Base-by-base conservation (phyloP, 768 basidiomycete species). In the Phylloporus rhodoxanthus region DNA sequence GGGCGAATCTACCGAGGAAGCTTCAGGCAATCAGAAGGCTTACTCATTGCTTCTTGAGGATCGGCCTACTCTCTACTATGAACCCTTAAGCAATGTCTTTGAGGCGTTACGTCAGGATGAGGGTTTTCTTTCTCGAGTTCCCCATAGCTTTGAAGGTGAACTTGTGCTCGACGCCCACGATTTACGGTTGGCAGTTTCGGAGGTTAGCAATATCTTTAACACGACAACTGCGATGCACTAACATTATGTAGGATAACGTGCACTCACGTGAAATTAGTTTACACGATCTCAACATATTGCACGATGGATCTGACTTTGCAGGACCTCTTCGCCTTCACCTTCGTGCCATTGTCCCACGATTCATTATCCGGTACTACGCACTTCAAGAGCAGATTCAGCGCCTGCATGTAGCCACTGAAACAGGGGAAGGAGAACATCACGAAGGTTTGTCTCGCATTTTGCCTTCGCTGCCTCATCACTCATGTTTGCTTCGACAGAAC, bases 61-160 rank as follows among this genome's bases (percentile, higher is more conserved):
- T 50, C 75, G 70, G 15, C 86, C 87, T 3, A 85, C 80, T 4
- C 70, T 90, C 7, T 91, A 87, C 64, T 90, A 89, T 57, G 87
- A 89, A 62, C 81, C 87, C 25, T 61, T 91, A 40, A 78, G 76
- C 37, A 72, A 68, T 49, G 78, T 89, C 17, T 89, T 90, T 58
- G 83, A 83, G 48, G 84, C 82, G 48, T 68, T 91, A 37, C 83
- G 85, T 26, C 74, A 78, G 58, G 84, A 88, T 48, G 75, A 79
- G 42, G 61, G 43, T 23, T 62, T 70, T 47, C 60, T 87, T 26
- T 68, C 71, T 41, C 65, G 68, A 14, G 55, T 80, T 7, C 68
- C 74, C 26, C 73, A 77, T 28, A 63, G 80, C 40, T 59, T 70
- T 19, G 78, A 82, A 39, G 78, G 76, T 46, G 87, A 90, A 66